phyloP scores from a whole-genome alignment of 345 rosid species.

The Erysimum cheiranthoides region DNA sequence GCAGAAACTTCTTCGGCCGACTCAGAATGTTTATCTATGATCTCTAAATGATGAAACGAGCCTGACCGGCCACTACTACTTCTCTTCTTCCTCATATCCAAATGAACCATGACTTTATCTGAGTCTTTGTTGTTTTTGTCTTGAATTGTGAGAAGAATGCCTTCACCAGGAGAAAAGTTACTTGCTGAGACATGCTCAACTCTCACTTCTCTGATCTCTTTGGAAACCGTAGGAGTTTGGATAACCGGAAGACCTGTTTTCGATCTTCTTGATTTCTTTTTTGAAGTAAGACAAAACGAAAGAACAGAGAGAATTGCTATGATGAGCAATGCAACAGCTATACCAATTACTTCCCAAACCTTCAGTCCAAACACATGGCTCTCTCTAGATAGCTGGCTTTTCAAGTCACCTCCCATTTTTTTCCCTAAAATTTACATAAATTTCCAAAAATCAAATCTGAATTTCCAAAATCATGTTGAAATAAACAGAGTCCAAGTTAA shows the following conservation, averaged over 20 bases:
- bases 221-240: constrained; percentile 80
- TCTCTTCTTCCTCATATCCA: constrained; percentile 60
- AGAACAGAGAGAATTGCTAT: constrained; percentile 70
- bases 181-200: constrained; percentile 78
- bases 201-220: constrained; percentile 92
- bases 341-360: constrained; percentile 89
- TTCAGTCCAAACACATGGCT: constrained; percentile 72
- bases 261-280: constrained; percentile 72
- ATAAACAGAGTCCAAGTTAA: not conserved
- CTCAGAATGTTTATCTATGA: constrained; percentile 55
- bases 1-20: constrained; percentile 76
- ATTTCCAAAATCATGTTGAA: not conserved
- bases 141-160: constrained; percentile 43
- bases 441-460: not conserved
- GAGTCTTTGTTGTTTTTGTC: constrained; percentile 38
- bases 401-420: constrained; percentile 70
- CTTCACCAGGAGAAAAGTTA: constrained; percentile 71
- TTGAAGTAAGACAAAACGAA: constrained; percentile 69
- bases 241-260: constrained; percentile 58
- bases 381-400: constrained; percentile 69
- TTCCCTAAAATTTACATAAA: constrained; percentile 14
- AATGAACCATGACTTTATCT: constrained; percentile 67
- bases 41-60: constrained; percentile 63
- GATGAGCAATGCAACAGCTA: constrained; percentile 74
- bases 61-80: constrained; percentile 60